A percentile compares a stretch with the other conserved stretches of the same genome.
These are phyloP conservation scores for Russula vinacea DNA, from an alignment of 768 basidiomycete species.

Conservation along the genomic window DNA sequence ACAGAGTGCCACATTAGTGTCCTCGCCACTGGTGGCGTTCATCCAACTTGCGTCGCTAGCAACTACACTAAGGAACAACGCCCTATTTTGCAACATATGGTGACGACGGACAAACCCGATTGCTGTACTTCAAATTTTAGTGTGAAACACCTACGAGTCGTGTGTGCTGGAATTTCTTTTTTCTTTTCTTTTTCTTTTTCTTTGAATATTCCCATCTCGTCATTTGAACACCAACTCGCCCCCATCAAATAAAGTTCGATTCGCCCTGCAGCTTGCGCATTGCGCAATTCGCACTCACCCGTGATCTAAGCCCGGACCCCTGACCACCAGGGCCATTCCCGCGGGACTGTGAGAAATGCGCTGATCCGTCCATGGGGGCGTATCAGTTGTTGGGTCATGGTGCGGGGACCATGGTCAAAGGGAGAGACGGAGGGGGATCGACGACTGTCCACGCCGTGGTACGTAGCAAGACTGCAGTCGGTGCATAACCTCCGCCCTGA, in stretches of 20 bases:
- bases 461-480: neutral
- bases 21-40: too few species aligned
- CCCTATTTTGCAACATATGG: too few species aligned
- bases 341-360: constrained; percentile 16
- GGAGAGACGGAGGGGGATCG: neutral
- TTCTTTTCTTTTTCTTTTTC: neutral
- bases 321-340: constrained; percentile 9
- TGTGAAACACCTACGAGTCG: neutral
- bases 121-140: too few species aligned
- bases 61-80: too few species aligned
- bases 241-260: constrained; percentile 1
- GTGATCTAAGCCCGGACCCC: neutral
- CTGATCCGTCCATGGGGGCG: constrained; percentile 13
- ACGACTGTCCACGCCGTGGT: neutral
- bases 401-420: neutral
- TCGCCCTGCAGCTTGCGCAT: neutral
- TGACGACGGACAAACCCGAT: too few species aligned
- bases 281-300: neutral
- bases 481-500: neutral
- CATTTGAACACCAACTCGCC: neutral
- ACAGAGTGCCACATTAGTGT: neutral
- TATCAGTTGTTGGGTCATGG: neutral
- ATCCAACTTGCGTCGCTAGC: too few species aligned
- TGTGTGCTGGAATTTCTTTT: neutral
- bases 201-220: neutral